Evolutionary conservation across 2,329 filamentous ascomycete genomes (phyloP).

Genomic region (Cladosporium austrohemisphaericum): DNA sequence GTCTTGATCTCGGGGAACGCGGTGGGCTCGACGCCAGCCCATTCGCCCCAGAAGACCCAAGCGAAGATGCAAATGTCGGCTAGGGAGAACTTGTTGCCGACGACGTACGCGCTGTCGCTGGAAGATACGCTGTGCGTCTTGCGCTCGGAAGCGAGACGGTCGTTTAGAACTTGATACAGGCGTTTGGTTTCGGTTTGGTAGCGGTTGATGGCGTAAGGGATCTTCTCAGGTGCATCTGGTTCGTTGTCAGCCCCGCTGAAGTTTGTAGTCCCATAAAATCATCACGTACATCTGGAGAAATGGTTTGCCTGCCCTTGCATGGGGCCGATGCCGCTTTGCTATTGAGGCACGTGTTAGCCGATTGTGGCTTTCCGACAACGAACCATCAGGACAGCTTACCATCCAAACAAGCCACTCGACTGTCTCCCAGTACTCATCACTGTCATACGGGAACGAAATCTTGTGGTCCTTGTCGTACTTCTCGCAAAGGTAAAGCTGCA

Average conservation of each 20-base stretch:
- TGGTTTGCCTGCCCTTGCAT: constrained; percentile 76
- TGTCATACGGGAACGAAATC: constrained; percentile 20
- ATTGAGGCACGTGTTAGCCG: not conserved
- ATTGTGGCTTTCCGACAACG: not conserved
- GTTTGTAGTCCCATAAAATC: no score
- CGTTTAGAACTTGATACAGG: constrained; percentile 71
- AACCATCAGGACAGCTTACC: constrained; percentile 11
- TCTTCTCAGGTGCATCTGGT: constrained; percentile 66
- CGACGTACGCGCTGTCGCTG: constrained; percentile 40
- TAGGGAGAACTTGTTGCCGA: constrained; percentile 62
- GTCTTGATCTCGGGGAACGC: constrained; percentile 71
- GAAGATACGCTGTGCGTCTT: constrained; percentile 28
- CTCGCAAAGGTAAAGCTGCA: constrained; percentile 20
- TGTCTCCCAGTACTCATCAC: constrained; percentile 52
- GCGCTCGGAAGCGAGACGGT: constrained; percentile 52
- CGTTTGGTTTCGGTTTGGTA: constrained; percentile 77
- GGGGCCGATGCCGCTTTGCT: constrained; percentile 41
- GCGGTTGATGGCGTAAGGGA: constrained; percentile 73
- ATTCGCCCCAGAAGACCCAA: constrained; percentile 61
- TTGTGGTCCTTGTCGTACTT: constrained; percentile 26
- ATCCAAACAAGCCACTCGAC: constrained; percentile 28
- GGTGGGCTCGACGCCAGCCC: constrained; percentile 60
- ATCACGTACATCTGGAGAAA: constrained; percentile 49
- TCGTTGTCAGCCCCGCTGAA: not conserved
- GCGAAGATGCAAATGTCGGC: constrained; percentile 77